phyloP scores from a whole-genome alignment of 768 basidiomycete species.

The Candolleomyces eurysporus region DNA sequence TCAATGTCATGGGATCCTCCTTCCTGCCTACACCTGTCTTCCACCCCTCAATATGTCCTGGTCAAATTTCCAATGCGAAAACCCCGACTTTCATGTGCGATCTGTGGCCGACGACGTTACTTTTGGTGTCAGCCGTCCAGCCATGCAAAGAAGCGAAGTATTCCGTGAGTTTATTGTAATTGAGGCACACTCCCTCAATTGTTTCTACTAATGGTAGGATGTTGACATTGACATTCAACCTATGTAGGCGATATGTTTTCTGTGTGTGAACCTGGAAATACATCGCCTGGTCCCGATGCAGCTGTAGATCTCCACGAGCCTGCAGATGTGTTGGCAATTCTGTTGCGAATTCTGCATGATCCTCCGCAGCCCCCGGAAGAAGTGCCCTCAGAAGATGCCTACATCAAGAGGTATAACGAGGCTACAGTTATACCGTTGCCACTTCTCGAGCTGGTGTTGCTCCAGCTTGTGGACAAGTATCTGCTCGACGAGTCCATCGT shows the following conservation, averaged over 20 bases:
- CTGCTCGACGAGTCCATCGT: constrained; percentile 45
- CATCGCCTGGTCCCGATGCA: constrained; percentile 22
- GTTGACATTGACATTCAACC: constrained; percentile 3
- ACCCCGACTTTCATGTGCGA: constrained; percentile 55
- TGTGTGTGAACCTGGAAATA: constrained; percentile 41
- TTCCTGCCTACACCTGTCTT: constrained; percentile 5
- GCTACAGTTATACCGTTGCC: constrained; percentile 62
- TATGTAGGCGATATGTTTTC: constrained; percentile 66
- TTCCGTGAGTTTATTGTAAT: constrained; percentile 47
- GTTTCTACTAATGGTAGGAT: constrained; percentile 1
- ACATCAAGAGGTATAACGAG: constrained; percentile 35
- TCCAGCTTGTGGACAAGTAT: constrained; percentile 67
- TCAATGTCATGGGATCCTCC: constrained; percentile 2
- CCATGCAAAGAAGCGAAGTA: constrained; percentile 55
- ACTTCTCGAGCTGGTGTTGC: constrained; percentile 51
- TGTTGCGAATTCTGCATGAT: constrained; percentile 57
- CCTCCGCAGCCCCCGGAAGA: constrained; percentile 47
- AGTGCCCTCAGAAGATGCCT: constrained; percentile 27
- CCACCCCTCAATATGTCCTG: constrained; percentile 21
- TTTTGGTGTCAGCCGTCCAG: constrained; percentile 49
- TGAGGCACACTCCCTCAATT: too few relatives aligned
- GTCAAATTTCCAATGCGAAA: constrained; percentile 41
- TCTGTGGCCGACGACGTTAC: constrained; percentile 49
- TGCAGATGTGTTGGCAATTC: constrained; percentile 41
- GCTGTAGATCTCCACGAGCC: constrained; percentile 57